Conservation (phyloP, 192 early-diverging fungal genomes). For the Podila epigama region DNA sequence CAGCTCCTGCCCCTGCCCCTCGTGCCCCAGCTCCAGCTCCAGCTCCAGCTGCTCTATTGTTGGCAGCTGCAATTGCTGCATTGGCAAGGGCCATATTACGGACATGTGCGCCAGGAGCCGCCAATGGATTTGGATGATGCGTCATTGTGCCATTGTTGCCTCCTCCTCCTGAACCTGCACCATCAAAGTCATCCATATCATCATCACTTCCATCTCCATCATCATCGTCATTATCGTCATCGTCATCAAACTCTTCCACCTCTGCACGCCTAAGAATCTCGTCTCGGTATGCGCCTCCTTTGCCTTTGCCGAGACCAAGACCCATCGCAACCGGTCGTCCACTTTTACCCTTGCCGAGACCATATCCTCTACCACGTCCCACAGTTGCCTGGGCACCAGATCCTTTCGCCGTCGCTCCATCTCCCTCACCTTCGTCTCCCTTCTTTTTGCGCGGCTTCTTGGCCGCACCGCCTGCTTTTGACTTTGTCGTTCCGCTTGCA, state of each 20-base stretch:
- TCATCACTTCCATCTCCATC: constrained; percentile 17
- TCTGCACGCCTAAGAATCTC: constrained; percentile 40
- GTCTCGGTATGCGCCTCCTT: constrained; percentile 43
- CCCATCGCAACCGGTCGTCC: constrained; percentile 28
- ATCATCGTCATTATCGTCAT: too few relatives aligned
- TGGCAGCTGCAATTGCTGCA: background rate
- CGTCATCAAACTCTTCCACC: constrained; percentile 39
- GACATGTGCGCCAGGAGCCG: background rate
- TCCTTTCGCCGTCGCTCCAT: background rate
- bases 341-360: constrained; percentile 37
- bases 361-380: constrained; percentile 36
- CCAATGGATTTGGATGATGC: background rate
- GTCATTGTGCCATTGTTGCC: background rate
- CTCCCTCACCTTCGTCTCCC: constrained; percentile 12
- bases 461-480: constrained; percentile 12
- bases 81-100: background rate
- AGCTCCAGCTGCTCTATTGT: background rate
- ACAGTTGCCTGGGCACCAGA: constrained; percentile 6
- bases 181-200: constrained; percentile 22
- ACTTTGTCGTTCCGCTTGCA: too few relatives aligned
- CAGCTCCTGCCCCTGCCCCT: background rate
- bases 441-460: constrained; percentile 48
- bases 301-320: constrained; percentile 40
- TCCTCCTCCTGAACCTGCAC: background rate
- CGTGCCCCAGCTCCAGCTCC: constrained; percentile 5